Base-by-base conservation (phyloP, 495 filamentous ascomycete species). In the Hypoxylon fuscum region DNA sequence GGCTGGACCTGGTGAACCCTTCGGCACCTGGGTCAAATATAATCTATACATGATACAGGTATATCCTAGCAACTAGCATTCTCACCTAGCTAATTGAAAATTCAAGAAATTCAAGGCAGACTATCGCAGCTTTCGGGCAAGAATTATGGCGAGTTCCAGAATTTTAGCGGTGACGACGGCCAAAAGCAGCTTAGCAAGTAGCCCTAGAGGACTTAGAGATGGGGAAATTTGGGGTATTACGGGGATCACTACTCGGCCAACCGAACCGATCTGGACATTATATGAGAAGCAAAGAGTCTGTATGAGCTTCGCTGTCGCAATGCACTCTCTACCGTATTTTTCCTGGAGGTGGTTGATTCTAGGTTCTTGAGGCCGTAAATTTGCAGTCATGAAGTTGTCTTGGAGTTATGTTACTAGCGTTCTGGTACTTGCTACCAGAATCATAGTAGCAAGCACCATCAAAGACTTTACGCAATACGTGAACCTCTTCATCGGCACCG, bases 401-500 rank as follows among this genome's bases (percentile, higher is more conserved):
- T 41, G 52, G 37, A 46, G 21, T 15, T 27, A 31, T 21, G 15
- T 27, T 29, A 21, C 29, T 9, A 14, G 45, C 31, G 22, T 18
- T 17, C 20, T 21, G 21, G 38, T 62, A 29, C 51, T 62, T 14
- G 38, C 12, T 18, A 22, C 40, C 6, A 45, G 40, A 37, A 12
- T 22, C 21, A 23, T 29, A 0, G 20, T 10, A 21, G 29, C 20
- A 11, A 20, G 22, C 7, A 11, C 35, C 1, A 12, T 21, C 14
- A 50, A 50, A 14, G 63, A 69, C 46, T 63, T 47, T 11, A 48
- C 64, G 14, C 14, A 61, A 37, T 56, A 70, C 56, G 68, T 70
- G 1, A 70, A 70, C 50, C 63, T 40, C 15, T 64, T 70, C 42
- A 67, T 70, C 31, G 68, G 68, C 22, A 61, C 62, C 8, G 55